Conservation (phyloP, 2,329 filamentous ascomycete species). For the Curvularia eragrostidis region DNA sequence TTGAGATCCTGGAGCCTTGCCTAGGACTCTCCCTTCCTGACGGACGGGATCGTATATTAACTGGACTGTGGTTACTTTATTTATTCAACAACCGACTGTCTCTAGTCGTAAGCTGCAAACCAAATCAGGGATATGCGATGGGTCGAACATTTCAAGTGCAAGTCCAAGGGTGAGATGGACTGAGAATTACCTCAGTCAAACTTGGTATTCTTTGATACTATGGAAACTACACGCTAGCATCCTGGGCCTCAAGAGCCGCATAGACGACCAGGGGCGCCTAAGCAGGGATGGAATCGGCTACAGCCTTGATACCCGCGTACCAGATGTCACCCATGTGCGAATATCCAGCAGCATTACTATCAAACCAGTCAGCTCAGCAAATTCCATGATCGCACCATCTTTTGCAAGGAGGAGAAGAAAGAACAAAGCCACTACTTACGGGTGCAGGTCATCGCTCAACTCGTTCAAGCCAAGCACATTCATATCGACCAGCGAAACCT, state of each 20-base stretch:
- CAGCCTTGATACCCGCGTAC: conserved; percentile 23
- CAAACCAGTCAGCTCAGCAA: background rate
- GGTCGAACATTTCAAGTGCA: background rate
- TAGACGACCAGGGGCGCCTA: background rate
- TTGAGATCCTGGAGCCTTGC: no score
- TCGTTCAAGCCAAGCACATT: conserved; percentile 24
- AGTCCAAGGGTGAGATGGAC: background rate
- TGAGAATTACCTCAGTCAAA: background rate
- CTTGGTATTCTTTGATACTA: background rate
- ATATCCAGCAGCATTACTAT: conserved; percentile 37
- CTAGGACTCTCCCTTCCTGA: no score
- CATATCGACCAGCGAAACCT: conserved; percentile 40
- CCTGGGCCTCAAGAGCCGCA: background rate
- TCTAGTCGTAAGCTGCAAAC: no score
- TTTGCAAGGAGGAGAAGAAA: background rate
- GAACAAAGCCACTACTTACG: conserved; percentile 20
- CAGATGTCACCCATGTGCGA: conserved; percentile 40
- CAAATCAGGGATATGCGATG: background rate
- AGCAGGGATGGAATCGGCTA: background rate
- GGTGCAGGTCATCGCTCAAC: conserved; percentile 38
- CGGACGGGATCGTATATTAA: no score
- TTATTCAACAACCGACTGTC: no score
- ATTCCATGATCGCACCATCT: background rate
- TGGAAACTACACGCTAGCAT: background rate
- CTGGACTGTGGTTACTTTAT: no score